A percentile compares a stretch with the other conserved stretches of the same genome.
phyloP scores from a whole-genome alignment of 179 eudicot species.

The Patellifolia procumbens region DNA sequence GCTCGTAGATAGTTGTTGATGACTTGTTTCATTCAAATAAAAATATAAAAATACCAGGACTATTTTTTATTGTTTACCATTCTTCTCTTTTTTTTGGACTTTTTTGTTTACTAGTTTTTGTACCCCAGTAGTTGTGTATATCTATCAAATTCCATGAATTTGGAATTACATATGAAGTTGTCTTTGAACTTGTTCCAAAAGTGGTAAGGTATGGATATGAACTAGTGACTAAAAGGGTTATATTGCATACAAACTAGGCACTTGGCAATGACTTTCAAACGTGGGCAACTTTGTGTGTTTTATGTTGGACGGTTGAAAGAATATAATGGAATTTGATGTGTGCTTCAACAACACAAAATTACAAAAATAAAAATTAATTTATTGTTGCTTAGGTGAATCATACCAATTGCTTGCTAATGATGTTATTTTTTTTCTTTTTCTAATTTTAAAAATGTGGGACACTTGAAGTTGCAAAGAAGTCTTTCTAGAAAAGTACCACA shows the following conservation, averaged over 20 bases:
- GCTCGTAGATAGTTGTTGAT: too few relatives aligned
- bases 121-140: background rate
- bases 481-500: constrained; percentile 54
- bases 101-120: too few relatives aligned
- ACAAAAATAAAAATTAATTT: background rate
- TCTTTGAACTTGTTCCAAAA: background rate
- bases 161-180: background rate
- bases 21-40: too few relatives aligned
- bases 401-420: constrained; percentile 14
- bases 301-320: constrained; percentile 4
- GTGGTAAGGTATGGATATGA: background rate
- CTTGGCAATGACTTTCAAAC: constrained; percentile 9
- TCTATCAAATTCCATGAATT: constrained; percentile 14
- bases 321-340: background rate
- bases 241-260: background rate
- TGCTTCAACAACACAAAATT: background rate
- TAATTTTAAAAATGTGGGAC: background rate
- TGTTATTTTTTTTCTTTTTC: background rate
- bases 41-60: too few relatives aligned
- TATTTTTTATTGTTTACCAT: too few relatives aligned
- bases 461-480: constrained; percentile 69
- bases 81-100: too few relatives aligned
- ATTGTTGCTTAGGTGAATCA: constrained; percentile 9
- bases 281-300: constrained; percentile 18
- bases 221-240: background rate